Evolutionary conservation across 306 rosid genomes (phyloP).

Genomic region (Prunus salicina): DNA sequence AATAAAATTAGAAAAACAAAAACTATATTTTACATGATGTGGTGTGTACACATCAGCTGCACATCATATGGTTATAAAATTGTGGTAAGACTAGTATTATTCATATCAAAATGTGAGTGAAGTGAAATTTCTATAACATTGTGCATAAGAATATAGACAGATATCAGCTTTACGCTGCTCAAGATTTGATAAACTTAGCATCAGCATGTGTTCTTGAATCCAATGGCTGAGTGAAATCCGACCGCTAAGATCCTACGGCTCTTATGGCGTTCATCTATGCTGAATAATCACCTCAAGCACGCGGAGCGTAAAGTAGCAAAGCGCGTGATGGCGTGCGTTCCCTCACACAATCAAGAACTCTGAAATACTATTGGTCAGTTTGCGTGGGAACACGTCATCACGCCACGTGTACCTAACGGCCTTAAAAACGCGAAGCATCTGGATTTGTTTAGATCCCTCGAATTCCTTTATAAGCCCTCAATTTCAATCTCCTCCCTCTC

Average conservation of each 20-base stretch:
- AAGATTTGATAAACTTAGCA: too few relatives aligned
- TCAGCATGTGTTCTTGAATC: too few relatives aligned
- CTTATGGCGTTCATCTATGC: not conserved
- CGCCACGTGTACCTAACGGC: slow-evolving; percentile 45
- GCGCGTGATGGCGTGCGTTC: not conserved
- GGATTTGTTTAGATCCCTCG: slow-evolving; percentile 30
- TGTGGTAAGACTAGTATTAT: too few relatives aligned
- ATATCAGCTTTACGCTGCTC: too few relatives aligned
- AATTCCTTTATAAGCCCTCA: slow-evolving; percentile 26
- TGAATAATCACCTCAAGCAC: not conserved
- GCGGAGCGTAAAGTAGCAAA: not conserved
- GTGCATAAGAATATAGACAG: too few relatives aligned
- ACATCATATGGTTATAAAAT: too few relatives aligned
- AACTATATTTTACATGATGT: too few relatives aligned
- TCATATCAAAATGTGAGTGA: too few relatives aligned
- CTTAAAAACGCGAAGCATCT: slow-evolving; percentile 46
- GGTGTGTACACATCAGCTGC: too few relatives aligned
- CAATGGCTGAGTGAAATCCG: too few relatives aligned
- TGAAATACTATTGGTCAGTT: slow-evolving; percentile 52
- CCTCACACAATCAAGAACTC: slow-evolving; percentile 3
- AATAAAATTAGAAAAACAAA: too few relatives aligned
- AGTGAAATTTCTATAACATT: too few relatives aligned
- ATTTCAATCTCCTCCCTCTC: not conserved
- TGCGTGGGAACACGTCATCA: slow-evolving; percentile 37
- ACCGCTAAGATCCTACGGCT: not conserved